phyloP scores from a whole-genome alignment of 78 protist genomes.

The Anaeramoeba flamelloides region DNA sequence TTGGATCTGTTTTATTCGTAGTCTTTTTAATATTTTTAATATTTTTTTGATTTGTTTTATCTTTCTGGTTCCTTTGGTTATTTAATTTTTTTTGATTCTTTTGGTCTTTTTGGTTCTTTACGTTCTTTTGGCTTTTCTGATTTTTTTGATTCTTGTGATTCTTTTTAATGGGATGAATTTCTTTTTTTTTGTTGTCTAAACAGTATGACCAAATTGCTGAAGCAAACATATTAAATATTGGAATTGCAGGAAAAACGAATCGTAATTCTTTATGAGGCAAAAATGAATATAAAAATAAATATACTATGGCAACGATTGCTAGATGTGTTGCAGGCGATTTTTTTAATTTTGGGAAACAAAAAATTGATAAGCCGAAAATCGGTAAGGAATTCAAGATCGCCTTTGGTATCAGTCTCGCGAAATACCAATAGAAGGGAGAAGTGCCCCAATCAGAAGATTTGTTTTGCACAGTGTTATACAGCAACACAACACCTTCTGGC shows the following conservation, averaged over 20 bases:
- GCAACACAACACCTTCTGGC: constrained; percentile 73
- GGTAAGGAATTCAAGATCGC: constrained; percentile 14
- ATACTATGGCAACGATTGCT: constrained; percentile 11
- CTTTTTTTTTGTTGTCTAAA: not conserved
- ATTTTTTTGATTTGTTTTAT: not conserved
- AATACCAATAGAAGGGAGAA: constrained; percentile 60
- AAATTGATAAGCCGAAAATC: not conserved
- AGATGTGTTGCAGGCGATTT: not conserved
- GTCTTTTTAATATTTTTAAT: constrained; percentile 1
- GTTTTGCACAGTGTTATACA: constrained; percentile 54
- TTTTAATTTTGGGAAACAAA: not conserved
- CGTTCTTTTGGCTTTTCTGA: not conserved
- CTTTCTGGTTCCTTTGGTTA: not conserved
- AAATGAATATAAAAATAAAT: constrained; percentile 41
- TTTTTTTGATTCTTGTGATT: too few relatives aligned
- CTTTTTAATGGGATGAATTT: too few relatives aligned
- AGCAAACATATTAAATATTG: constrained; percentile 30
- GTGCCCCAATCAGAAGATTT: constrained; percentile 54
- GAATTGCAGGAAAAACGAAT: constrained; percentile 57
- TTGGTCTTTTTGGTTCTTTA: not conserved
- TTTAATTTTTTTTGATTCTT: not conserved
- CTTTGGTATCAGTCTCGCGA: constrained; percentile 49
- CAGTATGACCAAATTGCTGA: not conserved
- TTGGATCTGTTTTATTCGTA: not conserved
- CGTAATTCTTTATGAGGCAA: constrained; percentile 72